Evolutionary conservation across 129 eudicot genomes (phyloP), one percentile per base, ranked within the genome.

Genomic region (Pittosporum tobira): DNA sequence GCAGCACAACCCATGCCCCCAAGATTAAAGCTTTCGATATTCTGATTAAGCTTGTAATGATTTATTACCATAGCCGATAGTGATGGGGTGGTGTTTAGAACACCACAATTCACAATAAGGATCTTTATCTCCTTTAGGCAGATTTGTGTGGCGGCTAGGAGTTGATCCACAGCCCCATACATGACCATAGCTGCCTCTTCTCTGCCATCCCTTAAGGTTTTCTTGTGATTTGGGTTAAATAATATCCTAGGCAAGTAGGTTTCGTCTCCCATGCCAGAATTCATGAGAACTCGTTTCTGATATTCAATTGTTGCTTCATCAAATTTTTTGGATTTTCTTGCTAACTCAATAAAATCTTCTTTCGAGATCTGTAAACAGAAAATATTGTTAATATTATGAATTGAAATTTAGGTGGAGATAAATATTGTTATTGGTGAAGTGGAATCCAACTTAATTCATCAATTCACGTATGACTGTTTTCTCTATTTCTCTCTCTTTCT

Each of bases 1-100:
- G 83, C 83, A 23, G 75, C 63, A 30, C 83, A 77, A 5, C 83
- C 83, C 83, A 77, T 77, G 22, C 83, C 83, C 19, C 83, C 83
- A 23, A 72, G 83, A 21, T 72, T 77, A 63, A 55, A 77, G 68
- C 83, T 77, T 24, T 57, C 62, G n/a, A 68, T 58, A 4, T 61
- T 51, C 44, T 68, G 71, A 48, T 73, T 51, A 3, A 77, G 68
- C 61, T 77, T 77, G 61, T 77, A 77, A 38, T 65, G 83, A 64
- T 77, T 77, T 48, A 77, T 63, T 13, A 77, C 38, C 83, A 77
- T 77, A 21, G 83, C 78, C 0, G 83, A 66, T 1, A 77, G 75
- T 9, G 83, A 77, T 0, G 83, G 83, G 11, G 83, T 77, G 24
- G 78, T 68, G 71, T 63, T 77, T 27, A 77, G 73, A 16, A 68